Conservation (phyloP, 495 filamentous ascomycete species). For the Talaromyces wortmannii region DNA sequence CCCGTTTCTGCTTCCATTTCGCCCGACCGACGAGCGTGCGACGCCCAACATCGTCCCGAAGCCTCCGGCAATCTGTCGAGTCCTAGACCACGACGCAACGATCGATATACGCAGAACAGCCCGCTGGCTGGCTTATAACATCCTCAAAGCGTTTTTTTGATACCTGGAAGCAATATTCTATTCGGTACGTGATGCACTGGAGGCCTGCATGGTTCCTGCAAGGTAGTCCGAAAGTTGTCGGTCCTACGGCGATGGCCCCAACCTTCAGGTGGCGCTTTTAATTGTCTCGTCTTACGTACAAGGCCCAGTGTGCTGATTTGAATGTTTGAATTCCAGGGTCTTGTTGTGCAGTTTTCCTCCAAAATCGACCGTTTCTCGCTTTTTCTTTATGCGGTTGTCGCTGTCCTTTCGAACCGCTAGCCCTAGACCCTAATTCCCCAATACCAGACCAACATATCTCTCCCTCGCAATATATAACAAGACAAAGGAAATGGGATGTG, state of each 20-base stretch:
- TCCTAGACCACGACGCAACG: conserved; percentile 1
- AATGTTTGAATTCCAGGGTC: background rate
- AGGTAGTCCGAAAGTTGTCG: background rate
- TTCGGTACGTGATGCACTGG: background rate
- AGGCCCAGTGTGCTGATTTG: background rate
- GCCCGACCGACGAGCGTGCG: background rate
- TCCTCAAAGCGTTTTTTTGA: background rate
- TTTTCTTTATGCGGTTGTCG: background rate
- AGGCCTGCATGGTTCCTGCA: background rate
- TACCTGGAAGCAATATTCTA: background rate
- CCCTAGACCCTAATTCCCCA: conserved; percentile 6
- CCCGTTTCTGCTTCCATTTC: background rate
- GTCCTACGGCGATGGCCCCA: background rate
- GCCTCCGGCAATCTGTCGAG: conserved; percentile 4
- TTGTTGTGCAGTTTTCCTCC: too few relatives aligned
- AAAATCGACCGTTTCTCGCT: background rate
- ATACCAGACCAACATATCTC: background rate
- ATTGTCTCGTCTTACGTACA: background rate
- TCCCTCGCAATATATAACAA: background rate
- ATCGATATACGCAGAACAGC: background rate
- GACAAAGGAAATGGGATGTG: background rate
- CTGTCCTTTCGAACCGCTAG: background rate
- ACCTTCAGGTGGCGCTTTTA: background rate
- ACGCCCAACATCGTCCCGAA: conserved; percentile 2
- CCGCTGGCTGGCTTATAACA: background rate